A percentile compares a stretch with the other conserved stretches of the same genome.
These are phyloP conservation scores for Cyberlindnera maclurae DNA, from an alignment of 805 yeast species.

Conservation along the genomic window DNA sequence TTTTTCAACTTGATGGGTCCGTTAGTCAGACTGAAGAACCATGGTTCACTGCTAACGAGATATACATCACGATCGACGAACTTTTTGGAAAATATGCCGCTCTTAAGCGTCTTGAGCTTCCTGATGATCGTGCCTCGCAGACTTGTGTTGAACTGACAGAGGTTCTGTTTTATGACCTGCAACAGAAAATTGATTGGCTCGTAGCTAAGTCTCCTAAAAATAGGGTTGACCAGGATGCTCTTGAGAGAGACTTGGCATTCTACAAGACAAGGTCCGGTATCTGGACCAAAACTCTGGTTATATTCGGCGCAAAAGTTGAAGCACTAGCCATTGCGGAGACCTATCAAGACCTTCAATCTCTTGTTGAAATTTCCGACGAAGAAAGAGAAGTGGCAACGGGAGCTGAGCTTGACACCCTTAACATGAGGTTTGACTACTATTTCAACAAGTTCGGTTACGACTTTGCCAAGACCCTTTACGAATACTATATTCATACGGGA, in stretches of 20 bases:
- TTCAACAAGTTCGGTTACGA: slow-evolving; percentile 57
- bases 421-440: slow-evolving; percentile 36
- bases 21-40: slow-evolving; percentile 27
- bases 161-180: slow-evolving; percentile 33
- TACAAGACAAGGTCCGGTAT: slow-evolving; percentile 27
- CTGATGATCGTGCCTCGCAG: slow-evolving; percentile 14
- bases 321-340: slow-evolving; percentile 59
- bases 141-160: slow-evolving; percentile 31
- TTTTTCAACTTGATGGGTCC: slow-evolving; percentile 26
- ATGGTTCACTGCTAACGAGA: slow-evolving; percentile 43
- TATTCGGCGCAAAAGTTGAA: slow-evolving; percentile 41
- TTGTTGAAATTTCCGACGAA: slow-evolving; percentile 46
- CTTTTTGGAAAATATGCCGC: slow-evolving; percentile 28
- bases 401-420: slow-evolving; percentile 14
- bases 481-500: slow-evolving; percentile 45
- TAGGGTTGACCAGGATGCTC: slow-evolving; percentile 15
- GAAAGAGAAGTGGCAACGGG: slow-evolving; percentile 27
- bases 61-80: slow-evolving; percentile 34
- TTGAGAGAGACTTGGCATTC: slow-evolving; percentile 15
- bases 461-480: slow-evolving; percentile 62
- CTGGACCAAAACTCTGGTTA: slow-evolving; percentile 58
- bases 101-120: slow-evolving; percentile 1
- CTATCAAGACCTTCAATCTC: slow-evolving; percentile 56
- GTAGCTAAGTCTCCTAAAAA: slow-evolving; percentile 16
- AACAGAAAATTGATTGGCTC: slow-evolving; percentile 30